Percentiles rank a stretch among this genome's conserved stretches.
Evolutionary conservation across 2,329 filamentous ascomycete species (phyloP).

Genomic region (Arthrinium phaeospermum): DNA sequence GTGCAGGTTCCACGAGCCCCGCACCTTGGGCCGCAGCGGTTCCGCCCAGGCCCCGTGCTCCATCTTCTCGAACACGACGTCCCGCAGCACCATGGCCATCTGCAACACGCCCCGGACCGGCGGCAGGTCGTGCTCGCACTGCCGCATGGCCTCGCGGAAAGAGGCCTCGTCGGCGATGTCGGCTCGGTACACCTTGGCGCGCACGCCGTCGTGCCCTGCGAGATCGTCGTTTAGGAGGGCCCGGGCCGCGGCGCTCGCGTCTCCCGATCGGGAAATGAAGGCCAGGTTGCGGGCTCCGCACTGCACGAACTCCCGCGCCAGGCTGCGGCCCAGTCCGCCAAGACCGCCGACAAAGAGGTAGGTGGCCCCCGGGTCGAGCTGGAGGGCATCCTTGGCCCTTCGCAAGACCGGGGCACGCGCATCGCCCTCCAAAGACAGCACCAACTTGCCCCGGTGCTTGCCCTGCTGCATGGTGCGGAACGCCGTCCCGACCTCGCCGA

Average conservation of each 20-base stretch:
- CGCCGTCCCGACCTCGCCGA: slow-evolving; percentile 21
- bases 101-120: slow-evolving; percentile 49
- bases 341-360: slow-evolving; percentile 43
- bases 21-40: slow-evolving; percentile 45
- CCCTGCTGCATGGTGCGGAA: slow-evolving; percentile 27
- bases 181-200: slow-evolving; percentile 36
- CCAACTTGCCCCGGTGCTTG: slow-evolving; percentile 32
- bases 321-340: slow-evolving; percentile 39
- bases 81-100: slow-evolving; percentile 45
- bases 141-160: slow-evolving; percentile 26
- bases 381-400: background rate
- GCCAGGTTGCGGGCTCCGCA: slow-evolving; percentile 39
- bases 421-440: background rate
- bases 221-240: slow-evolving; percentile 31
- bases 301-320: slow-evolving; percentile 37
- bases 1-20: slow-evolving; percentile 51
- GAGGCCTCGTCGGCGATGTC: slow-evolving; percentile 31
- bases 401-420: background rate
- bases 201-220: slow-evolving; percentile 34
- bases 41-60: slow-evolving; percentile 42
- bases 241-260: slow-evolving; percentile 24
- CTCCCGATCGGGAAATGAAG: slow-evolving; percentile 37
- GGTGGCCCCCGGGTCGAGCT: slow-evolving; percentile 29
- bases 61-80: slow-evolving; percentile 44
- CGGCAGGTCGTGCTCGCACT: slow-evolving; percentile 19